These are phyloP conservation scores for Fusarium mangiferae DNA, from an alignment of 2,329 filamentous ascomycete species.

Conservation along the genomic window DNA sequence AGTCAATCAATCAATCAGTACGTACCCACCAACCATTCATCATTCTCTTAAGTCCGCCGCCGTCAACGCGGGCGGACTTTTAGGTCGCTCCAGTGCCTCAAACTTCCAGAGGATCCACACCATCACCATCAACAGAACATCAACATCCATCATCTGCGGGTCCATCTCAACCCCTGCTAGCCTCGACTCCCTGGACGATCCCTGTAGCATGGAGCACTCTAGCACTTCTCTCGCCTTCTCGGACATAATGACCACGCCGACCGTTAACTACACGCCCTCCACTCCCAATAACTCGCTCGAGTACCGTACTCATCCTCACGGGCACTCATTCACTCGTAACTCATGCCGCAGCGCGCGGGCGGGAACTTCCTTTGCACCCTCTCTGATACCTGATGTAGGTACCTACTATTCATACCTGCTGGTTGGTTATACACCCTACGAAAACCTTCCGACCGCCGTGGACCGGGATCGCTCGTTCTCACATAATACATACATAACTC, in stretches of 20 bases:
- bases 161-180: constrained; percentile 10
- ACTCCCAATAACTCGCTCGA: background rate
- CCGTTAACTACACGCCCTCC: constrained; percentile 38
- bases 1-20: background rate
- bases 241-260: constrained; percentile 56
- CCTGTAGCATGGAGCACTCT: constrained; percentile 16
- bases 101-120: constrained; percentile 25
- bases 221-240: constrained; percentile 46
- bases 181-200: constrained; percentile 27
- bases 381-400: background rate
- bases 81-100: constrained; percentile 17
- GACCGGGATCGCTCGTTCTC: constrained; percentile 34
- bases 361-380: constrained; percentile 28
- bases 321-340: background rate
- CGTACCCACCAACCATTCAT: background rate
- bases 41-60: constrained; percentile 31
- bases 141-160: constrained; percentile 20
- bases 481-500: constrained; percentile 39
- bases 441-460: constrained; percentile 43
- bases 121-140: constrained; percentile 33
- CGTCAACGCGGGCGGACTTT: constrained; percentile 34
- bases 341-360: constrained; percentile 17
- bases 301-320: background rate
- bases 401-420: background rate
- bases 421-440: constrained; percentile 2